phyloP scores from a whole-genome alignment of 148 eudicot genomes.

The Rhododendron molle region DNA sequence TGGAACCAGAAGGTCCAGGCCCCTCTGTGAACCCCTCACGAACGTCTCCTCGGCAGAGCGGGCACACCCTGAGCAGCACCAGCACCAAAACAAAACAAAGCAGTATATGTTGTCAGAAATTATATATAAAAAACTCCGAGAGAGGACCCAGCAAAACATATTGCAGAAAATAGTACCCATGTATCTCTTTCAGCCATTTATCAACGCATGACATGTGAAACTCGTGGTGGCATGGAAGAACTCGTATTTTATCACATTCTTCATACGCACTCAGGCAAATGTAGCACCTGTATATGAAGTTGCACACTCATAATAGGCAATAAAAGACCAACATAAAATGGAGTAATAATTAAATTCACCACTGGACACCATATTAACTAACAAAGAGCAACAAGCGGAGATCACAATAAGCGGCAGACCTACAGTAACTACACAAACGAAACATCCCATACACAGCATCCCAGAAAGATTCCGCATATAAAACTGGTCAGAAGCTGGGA shows the following conservation, averaged over 20 bases:
- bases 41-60: slow-evolving; percentile 81
- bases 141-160: not conserved
- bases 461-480: not conserved
- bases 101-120: not conserved
- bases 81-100: not conserved
- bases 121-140: not conserved
- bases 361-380: not conserved
- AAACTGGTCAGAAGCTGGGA: not conserved
- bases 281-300: slow-evolving; percentile 15
- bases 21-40: slow-evolving; percentile 35
- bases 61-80: slow-evolving; percentile 54
- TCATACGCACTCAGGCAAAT: slow-evolving; percentile 78
- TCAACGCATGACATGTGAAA: slow-evolving; percentile 75
- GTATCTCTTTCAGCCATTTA: slow-evolving; percentile 90
- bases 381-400: not conserved
- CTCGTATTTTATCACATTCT: slow-evolving; percentile 61
- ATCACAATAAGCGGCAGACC: not conserved
- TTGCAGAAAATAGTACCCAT: slow-evolving; percentile 41
- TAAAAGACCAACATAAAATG: not conserved
- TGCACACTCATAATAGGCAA: not conserved
- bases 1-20: slow-evolving; percentile 15
- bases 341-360: not conserved
- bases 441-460: not conserved
- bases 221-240: slow-evolving; percentile 78
- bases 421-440: not conserved